Conservation (phyloP, 371 early-diverging fungal species). For the Zopfochytrium polystomum region DNA sequence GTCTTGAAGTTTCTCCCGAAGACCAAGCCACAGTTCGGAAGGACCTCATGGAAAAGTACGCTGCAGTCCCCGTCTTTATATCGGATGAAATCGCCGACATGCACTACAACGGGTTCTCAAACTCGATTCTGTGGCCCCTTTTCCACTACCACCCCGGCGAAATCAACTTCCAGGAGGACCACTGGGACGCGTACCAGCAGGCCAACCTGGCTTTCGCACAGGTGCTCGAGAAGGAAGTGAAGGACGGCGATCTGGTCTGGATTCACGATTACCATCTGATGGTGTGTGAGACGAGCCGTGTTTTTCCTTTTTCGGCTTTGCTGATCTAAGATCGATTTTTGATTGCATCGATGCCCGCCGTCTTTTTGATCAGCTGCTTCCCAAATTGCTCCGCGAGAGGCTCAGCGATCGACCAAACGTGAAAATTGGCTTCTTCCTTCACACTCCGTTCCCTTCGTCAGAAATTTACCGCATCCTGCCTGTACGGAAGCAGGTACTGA, state of each 20-base stretch:
- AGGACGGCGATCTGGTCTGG: conserved; percentile 93
- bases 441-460: conserved; percentile 97
- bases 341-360: no score
- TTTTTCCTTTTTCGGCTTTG: no score
- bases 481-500: conserved; percentile 86
- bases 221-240: conserved; percentile 66
- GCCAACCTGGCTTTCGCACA: conserved; percentile 87
- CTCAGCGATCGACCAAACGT: conserved; percentile 54
- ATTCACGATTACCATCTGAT: conserved; percentile 98
- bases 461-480: conserved; percentile 93
- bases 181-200: conserved; percentile 89
- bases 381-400: neutral
- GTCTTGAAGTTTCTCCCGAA: neutral
- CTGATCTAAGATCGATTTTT: no score
- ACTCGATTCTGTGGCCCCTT: conserved; percentile 88
- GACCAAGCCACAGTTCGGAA: conserved; percentile 21
- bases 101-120: conserved; percentile 97
- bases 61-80: conserved; percentile 93
- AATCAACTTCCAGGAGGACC: conserved; percentile 76
- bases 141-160: conserved; percentile 97
- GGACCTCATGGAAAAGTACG: conserved; percentile 71
- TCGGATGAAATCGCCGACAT: conserved; percentile 85
- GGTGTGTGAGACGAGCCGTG: no score
- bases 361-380: no score
- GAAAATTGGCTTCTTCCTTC: conserved; percentile 98